Conservation (phyloP, 306 rosid genomes). For the Amphicarpaea edgeworthii region DNA sequence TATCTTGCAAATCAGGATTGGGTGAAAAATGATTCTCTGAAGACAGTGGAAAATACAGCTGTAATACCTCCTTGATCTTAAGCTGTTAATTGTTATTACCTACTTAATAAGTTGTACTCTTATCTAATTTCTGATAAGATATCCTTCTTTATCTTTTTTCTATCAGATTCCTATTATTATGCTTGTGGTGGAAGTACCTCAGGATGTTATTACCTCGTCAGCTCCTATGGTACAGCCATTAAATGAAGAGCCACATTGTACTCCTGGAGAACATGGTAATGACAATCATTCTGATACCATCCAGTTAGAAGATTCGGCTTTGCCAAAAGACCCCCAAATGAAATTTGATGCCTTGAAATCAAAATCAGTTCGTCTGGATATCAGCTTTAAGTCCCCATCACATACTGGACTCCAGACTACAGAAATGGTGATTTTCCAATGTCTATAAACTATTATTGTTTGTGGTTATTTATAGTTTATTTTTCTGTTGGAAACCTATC, state of each 20-base stretch:
- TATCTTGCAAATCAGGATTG: slow-evolving; percentile 96
- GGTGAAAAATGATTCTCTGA: slow-evolving; percentile 91
- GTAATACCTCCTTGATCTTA: slow-evolving; percentile 58
- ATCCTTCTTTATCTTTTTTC: slow-evolving; percentile 47
- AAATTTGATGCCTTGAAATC: slow-evolving; percentile 56
- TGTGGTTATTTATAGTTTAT: background rate
- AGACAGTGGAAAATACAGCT: slow-evolving; percentile 96
- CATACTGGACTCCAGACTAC: slow-evolving; percentile 97
- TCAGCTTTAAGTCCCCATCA: slow-evolving; percentile 90
- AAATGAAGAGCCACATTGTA: slow-evolving; percentile 65
- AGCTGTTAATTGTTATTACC: slow-evolving; percentile 39
- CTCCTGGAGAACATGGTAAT: slow-evolving; percentile 57
- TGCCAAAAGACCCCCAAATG: slow-evolving; percentile 63
- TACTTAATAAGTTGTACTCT: slow-evolving; percentile 28
- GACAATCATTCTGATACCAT: slow-evolving; percentile 55
- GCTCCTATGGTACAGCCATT: slow-evolving; percentile 76
- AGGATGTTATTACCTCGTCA: slow-evolving; percentile 65
- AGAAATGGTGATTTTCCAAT: slow-evolving; percentile 67
- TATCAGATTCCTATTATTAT: slow-evolving; percentile 90
- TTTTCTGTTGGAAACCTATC: slow-evolving; percentile 30
- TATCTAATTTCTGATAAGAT: slow-evolving; percentile 19
- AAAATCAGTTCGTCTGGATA: slow-evolving; percentile 85
- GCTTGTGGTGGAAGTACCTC: slow-evolving; percentile 98
- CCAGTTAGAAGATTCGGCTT: slow-evolving; percentile 65
- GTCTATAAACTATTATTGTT: slow-evolving; percentile 16